Evolutionary conservation across 2,329 filamentous ascomycete genomes (phyloP).

Genomic region (Metarhizium sp.): DNA sequence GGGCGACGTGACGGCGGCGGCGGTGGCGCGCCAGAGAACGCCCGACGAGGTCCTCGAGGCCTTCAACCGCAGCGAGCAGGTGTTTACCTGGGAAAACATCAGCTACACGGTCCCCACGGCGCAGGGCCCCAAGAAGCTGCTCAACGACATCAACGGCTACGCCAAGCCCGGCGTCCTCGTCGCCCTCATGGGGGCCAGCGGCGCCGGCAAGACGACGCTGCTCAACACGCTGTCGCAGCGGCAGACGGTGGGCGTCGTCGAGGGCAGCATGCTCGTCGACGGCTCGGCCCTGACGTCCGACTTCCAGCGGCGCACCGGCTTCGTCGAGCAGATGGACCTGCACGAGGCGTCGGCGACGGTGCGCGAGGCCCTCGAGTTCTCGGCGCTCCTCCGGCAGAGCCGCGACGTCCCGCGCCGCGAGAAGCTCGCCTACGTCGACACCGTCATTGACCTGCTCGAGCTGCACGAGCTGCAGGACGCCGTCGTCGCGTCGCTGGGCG

Average conservation of each 20-base stretch:
- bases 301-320: slow-evolving; percentile 72
- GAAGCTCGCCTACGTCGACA: slow-evolving; percentile 57
- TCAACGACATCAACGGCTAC: slow-evolving; percentile 9
- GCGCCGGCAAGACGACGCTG: slow-evolving; percentile 7
- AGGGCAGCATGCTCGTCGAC: slow-evolving; percentile 66
- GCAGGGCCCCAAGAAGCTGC: slow-evolving; percentile 17
- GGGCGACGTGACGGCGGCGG: not conserved
- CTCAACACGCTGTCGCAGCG: slow-evolving; percentile 7
- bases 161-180: slow-evolving; percentile 6
- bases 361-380: slow-evolving; percentile 55
- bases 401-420: slow-evolving; percentile 44
- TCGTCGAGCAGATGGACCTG: slow-evolving; percentile 51
- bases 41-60: slow-evolving; percentile 30
- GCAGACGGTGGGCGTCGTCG: slow-evolving; percentile 31
- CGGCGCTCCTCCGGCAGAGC: slow-evolving; percentile 52
- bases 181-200: slow-evolving; percentile 7
- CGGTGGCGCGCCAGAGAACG: slow-evolving; percentile 1
- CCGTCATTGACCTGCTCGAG: slow-evolving; percentile 54
- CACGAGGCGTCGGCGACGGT: slow-evolving; percentile 56
- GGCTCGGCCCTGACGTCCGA: slow-evolving; percentile 57
- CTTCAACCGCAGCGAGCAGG: slow-evolving; percentile 47
- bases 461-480: slow-evolving; percentile 55
- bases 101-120: slow-evolving; percentile 55
- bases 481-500: slow-evolving; percentile 47
- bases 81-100: slow-evolving; percentile 62